Percentiles rank a stretch among this genome's conserved stretches.
These are phyloP conservation scores for Metschnikowia corniflorae DNA, from an alignment of 805 yeast species.

Conservation along the genomic window DNA sequence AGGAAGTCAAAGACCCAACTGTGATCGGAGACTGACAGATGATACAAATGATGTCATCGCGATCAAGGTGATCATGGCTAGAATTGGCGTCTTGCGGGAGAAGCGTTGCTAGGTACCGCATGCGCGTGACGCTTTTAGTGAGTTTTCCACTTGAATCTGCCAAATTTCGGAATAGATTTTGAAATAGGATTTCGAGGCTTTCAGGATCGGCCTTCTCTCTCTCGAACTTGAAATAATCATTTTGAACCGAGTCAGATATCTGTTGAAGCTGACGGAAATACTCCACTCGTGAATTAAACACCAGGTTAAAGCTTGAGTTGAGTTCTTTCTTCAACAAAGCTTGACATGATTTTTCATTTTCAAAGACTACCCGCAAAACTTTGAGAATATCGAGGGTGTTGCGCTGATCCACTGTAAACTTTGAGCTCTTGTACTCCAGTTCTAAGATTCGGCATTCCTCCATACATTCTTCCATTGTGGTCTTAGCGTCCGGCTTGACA, in stretches of 20 bases:
- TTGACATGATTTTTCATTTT: slow-evolving; percentile 42
- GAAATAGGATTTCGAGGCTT: slow-evolving; percentile 4
- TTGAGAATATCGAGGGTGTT: slow-evolving; percentile 17
- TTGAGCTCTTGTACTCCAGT: slow-evolving; percentile 22
- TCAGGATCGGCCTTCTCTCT: slow-evolving; percentile 10
- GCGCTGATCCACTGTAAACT: slow-evolving; percentile 18
- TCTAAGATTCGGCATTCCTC: slow-evolving; percentile 19
- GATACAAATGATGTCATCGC: slow-evolving; percentile 54
- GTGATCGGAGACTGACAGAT: slow-evolving; percentile 73
- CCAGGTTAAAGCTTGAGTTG: slow-evolving; percentile 51
- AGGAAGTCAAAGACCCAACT: slow-evolving; percentile 76
- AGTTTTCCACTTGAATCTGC: slow-evolving; percentile 14
- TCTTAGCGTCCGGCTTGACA: slow-evolving; percentile 30
- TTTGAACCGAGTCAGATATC: slow-evolving; percentile 74
- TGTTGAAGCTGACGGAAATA: slow-evolving; percentile 84
- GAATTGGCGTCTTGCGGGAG: slow-evolving; percentile 7
- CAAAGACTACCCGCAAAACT: slow-evolving; percentile 26
- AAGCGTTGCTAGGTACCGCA: slow-evolving; percentile 32
- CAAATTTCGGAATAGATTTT: slow-evolving; percentile 7
- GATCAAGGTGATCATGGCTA: slow-evolving; percentile 6
- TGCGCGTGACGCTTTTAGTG: slow-evolving; percentile 33
- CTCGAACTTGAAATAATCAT: slow-evolving; percentile 12
- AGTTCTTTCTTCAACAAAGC: slow-evolving; percentile 44
- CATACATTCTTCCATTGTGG: slow-evolving; percentile 32
- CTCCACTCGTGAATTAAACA: slow-evolving; percentile 75